These are phyloP conservation scores for Hypoxylon sp. DNA, from an alignment of 2,329 filamentous ascomycete species.

Conservation along the genomic window DNA sequence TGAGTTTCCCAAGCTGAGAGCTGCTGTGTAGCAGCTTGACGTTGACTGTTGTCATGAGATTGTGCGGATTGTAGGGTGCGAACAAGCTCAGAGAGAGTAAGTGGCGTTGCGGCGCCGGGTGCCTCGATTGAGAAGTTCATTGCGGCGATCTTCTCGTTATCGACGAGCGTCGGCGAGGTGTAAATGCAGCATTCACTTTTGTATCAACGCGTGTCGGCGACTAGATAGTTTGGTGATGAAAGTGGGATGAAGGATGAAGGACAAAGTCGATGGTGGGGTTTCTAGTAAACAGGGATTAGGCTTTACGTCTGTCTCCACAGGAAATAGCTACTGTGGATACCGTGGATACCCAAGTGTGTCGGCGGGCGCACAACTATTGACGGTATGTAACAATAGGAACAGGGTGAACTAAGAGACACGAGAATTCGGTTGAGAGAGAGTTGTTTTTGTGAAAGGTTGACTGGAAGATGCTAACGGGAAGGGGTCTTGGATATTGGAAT, in stretches of 20 bases:
- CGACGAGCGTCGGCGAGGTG: neutral
- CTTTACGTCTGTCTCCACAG: neutral
- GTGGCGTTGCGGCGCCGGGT: constrained; percentile 82
- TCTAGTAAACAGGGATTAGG: neutral
- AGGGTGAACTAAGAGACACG: neutral
- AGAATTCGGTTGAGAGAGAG: neutral
- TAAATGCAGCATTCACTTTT: neutral
- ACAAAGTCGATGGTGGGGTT: neutral
- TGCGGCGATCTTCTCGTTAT: constrained; percentile 33
- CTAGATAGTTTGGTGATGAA: neutral
- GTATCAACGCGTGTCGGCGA: neutral
- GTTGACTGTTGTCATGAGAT: constrained; percentile 71
- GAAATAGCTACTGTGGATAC: constrained; percentile 3
- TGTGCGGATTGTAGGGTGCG: constrained; percentile 74
- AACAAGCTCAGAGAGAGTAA: constrained; percentile 73
- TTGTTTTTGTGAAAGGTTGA: neutral
- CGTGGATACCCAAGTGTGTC: neutral
- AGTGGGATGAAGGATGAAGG: constrained; percentile 31
- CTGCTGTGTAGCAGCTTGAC: constrained; percentile 77
- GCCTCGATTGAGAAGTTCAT: constrained; percentile 84
- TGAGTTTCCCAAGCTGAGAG: constrained; percentile 78
- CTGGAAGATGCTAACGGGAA: neutral
- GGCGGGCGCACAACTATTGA: neutral
- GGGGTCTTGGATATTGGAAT: neutral
- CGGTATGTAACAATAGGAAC: neutral